Base-by-base conservation (phyloP, 1,284 basidiomycete genomes). In the Pseudozyma pruni region DNA sequence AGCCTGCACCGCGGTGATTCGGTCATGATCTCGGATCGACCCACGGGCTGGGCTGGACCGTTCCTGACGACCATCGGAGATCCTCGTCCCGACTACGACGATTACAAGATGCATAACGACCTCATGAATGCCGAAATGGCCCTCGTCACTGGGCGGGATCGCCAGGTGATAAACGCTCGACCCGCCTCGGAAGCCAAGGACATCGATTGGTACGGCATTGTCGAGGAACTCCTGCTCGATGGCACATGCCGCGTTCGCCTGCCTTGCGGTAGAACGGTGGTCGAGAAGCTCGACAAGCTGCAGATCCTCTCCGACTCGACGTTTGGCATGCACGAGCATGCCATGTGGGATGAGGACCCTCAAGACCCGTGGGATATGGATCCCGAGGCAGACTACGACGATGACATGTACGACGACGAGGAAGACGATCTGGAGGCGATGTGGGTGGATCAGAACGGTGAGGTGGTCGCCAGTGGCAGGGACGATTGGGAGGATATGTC, bases 1-100 rank as follows among this genome's bases (percentile, higher is more conserved):
- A 91, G 91, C 32, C 89, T 94, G 23, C 87, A 89, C 43, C 86
- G 91, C 20, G 91, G 92, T 11, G 91, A 94, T 76, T 88, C 89
- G 59, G 92, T 96, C 16, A 89, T 97, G 81, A 83, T 83, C 8
- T 85, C 86, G 64, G 88, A 87, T 17, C 84, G 85, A 27, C 88
- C 87, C 14, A 93, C 92, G 76, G 90, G 90, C n/a, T 63, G 52
- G 48, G 23, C 50, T 6, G 60, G 67, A 4, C 67, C 67, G 9
- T 70, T 70, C 46, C 38, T 70, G 27, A 59, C 67, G 22, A 60
- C 67, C 4, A 52, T 70, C 20, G 67, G 67, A n/a, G 67, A 70
- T 33, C 67, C 67, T 1, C 59, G 60, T 17, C 59, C 60, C 3
- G 67, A 70, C 42, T 70, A 63, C 29, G 19, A 38, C 35, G 56